Percentiles rank a stretch among this genome's conserved stretches.
Conservation (phyloP, 306 rosid genomes). For the Pyrus bretschneideri region DNA sequence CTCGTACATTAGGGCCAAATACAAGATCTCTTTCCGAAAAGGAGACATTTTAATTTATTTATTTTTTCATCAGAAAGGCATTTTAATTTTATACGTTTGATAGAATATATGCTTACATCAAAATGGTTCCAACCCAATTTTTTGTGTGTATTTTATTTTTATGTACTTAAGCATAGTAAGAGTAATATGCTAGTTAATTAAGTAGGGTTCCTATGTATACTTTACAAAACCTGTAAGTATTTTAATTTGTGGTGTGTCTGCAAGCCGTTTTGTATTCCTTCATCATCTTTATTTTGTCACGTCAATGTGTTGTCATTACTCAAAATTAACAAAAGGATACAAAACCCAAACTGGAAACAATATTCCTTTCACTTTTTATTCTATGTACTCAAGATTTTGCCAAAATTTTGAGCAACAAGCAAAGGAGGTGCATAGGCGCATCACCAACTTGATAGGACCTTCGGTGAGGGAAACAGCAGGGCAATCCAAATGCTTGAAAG, state of each 20-base stretch:
- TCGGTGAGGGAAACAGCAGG: slow-evolving; percentile 21
- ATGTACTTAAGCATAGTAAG: background rate
- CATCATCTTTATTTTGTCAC: background rate
- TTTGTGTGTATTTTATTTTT: background rate
- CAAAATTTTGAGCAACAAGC: slow-evolving; percentile 19
- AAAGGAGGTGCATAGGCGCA: background rate
- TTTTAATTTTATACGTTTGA: background rate
- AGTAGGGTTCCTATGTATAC: background rate
- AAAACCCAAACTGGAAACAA: background rate
- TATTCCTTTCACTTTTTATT: background rate
- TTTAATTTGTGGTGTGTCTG: background rate
- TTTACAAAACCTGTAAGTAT: background rate
- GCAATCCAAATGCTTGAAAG: background rate
- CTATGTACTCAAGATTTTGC: slow-evolving; percentile 1
- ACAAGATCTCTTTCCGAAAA: too few species aligned
- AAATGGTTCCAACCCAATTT: background rate
- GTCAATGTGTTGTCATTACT: background rate
- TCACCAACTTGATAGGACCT: background rate
- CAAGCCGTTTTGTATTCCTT: background rate
- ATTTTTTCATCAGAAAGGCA: too few species aligned
- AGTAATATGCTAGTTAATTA: background rate
- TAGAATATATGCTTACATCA: too few species aligned
- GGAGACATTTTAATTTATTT: too few species aligned
- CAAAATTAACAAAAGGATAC: background rate
- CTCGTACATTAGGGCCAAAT: too few species aligned